Base-by-base conservation (phyloP, 1,284 basidiomycete genomes). In the Golubevia sp. region DNA sequence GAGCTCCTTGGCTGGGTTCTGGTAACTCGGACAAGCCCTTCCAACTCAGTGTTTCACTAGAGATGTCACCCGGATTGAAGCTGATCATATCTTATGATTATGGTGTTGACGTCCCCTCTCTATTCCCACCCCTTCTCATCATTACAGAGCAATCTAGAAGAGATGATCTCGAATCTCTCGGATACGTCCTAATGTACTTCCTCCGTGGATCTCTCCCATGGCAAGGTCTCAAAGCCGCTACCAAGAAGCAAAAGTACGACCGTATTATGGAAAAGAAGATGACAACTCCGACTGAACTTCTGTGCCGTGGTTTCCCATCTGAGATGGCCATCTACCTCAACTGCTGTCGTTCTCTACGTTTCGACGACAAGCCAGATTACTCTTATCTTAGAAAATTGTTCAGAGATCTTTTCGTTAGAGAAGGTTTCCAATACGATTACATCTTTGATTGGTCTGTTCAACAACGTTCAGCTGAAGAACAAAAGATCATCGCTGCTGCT, bases 201-300 rank as follows among this genome's bases (percentile, higher is more conserved):
- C 71, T 83, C 58, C 77, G 80, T 20, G 80, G 80, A 57, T 80
- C 77, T 23, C 72, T 83, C 21, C 80, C 80, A 23, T 83, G 80
- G 80, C 80, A 83, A 61, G 80, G 80, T 18, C 73, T 83, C 51
- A 82, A 82, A 69, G 80, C 80, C 7, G 80, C 80, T 38, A 83
- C 79, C 61, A 83, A 83, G 77, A 83, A 83, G 76, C 80, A 83
- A 61, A 83, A 83, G 78, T 83, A 83, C 74, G 81, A 83, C 69
- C 74, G 81, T 24, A 83, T 83, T 71, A 83, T 83, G 81, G 81
- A 83, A 69, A 83, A 83, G 73, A 83, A 83, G 75, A 83, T 83
- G 81, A 84, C 80, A 62, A 83, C 81, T 30, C 80, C 81, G n/a
- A 83, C 81, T 52, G 81, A 83, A 71, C 71, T 80, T 30, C 75